phyloP scores from a whole-genome alignment of 2,329 filamentous ascomycete genomes.

The Talaromyces piceae region DNA sequence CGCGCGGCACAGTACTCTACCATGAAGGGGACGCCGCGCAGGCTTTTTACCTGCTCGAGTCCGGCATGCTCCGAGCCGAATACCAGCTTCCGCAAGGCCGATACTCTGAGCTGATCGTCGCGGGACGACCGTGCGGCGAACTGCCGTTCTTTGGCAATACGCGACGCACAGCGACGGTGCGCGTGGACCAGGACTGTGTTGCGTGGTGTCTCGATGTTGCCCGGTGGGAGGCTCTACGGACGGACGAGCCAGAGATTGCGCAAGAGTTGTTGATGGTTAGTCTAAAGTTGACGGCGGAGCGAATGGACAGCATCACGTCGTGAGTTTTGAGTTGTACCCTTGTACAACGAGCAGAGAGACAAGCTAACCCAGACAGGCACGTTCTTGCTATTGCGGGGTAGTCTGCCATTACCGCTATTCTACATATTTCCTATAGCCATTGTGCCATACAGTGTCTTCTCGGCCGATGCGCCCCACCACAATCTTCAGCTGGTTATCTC shows the following conservation, averaged over 20 bases:
- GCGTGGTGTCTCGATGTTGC: slow-evolving; percentile 71
- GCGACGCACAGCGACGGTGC: slow-evolving; percentile 74
- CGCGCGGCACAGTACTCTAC: slow-evolving; percentile 67
- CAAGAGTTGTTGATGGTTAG: slow-evolving; percentile 77
- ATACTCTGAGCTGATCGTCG: slow-evolving; percentile 85
- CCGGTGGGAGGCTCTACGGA: slow-evolving; percentile 66
- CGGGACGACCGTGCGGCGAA: slow-evolving; percentile 91
- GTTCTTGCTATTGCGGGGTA: slow-evolving; percentile 12
- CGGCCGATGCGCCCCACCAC: too few species aligned
- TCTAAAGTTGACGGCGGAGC: slow-evolving; percentile 89
- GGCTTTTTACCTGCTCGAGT: slow-evolving; percentile 85
- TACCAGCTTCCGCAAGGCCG: slow-evolving; percentile 85
- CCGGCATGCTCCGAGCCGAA: slow-evolving; percentile 80
- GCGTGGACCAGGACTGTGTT: slow-evolving; percentile 72
- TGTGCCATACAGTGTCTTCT: too few species aligned
- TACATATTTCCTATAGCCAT: neutral
- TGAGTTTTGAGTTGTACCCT: slow-evolving; percentile 37
- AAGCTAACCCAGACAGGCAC: slow-evolving; percentile 3
- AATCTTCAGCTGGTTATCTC: too few species aligned
- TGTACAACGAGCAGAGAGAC: neutral
- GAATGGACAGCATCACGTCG: slow-evolving; percentile 67
- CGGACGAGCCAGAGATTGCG: slow-evolving; percentile 66
- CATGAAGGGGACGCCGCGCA: slow-evolving; percentile 66
- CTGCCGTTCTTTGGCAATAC: slow-evolving; percentile 94
- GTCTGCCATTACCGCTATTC: neutral